Conservation (phyloP, 345 rosid species). For the Clausena lansium region DNA sequence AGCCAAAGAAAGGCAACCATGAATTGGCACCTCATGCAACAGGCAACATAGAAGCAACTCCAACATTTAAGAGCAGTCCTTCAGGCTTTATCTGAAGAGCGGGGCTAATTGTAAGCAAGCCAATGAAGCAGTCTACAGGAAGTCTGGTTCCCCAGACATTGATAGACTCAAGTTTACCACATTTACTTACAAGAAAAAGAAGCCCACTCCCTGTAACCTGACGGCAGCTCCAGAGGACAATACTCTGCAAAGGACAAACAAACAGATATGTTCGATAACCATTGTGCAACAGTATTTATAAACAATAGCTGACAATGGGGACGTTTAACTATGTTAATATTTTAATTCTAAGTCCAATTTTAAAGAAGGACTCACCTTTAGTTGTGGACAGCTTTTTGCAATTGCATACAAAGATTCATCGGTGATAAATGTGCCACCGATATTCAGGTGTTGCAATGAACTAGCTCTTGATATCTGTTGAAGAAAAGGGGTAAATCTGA, state of each 20-base stretch:
- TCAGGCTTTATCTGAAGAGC: conserved; percentile 66
- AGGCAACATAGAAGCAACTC: conserved; percentile 37
- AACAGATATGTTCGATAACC: not conserved
- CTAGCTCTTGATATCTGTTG: conserved; percentile 66
- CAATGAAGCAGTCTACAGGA: conserved; percentile 62
- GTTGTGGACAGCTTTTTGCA: conserved; percentile 68
- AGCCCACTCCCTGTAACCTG: conserved; percentile 79
- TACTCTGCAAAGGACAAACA: conserved; percentile 39
- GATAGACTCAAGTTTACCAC: conserved; percentile 69
- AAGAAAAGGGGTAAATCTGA: not conserved
- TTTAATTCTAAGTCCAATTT: not conserved
- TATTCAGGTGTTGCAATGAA: conserved; percentile 72
- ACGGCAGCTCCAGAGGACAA: conserved; percentile 89
- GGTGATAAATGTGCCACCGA: conserved; percentile 89
- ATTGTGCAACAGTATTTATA: not conserved
- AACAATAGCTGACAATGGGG: not conserved
- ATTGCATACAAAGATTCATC: conserved; percentile 78
- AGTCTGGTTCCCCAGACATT: conserved; percentile 88
- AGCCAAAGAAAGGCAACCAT: not conserved
- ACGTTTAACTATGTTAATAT: not conserved
- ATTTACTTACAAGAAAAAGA: conserved; percentile 56
- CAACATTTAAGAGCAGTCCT: conserved; percentile 36
- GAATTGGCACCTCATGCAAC: conserved; percentile 30
- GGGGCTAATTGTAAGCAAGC: conserved; percentile 61
- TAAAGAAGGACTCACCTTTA: conserved; percentile 47